Base-by-base conservation (phyloP, 1,284 basidiomycete genomes). In the Ceratobasidium sp. region DNA sequence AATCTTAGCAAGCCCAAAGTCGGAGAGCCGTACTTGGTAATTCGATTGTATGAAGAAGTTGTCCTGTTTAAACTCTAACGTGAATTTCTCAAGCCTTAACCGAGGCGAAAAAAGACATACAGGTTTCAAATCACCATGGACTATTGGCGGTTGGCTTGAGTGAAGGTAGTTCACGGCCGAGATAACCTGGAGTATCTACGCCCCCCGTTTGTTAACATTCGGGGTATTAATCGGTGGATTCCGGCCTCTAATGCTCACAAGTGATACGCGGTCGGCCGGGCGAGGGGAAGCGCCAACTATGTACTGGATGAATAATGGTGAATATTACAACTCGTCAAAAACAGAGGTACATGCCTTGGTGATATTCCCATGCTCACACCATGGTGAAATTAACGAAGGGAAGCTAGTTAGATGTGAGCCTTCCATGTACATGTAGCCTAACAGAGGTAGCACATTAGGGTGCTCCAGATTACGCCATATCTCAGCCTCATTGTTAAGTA, bases 401-500 rank as follows among this genome's bases (percentile, higher is more conserved):
- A 68, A 27, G 3, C 12, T 22, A 6, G 35, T 31, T 32, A n/a
- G 27, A 17, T 47, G 40, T 7, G 56, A 38, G 2, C 34, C 25
- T 29, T 42, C 34, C 12, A 43, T 52, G 5, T n/a, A n/a, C n/a
- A n/a, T n/a, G n/a, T 55, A 31, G 22, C 65, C 65, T 6, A 68
- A 31, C 29, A 68, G 40, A 15, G 40, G 38, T 6, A 68, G n/a
- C 20, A 56, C 20, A 17, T 68, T 68, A 34, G 8, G 47, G 35
- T 68, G 65, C 12, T 68, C 53, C 38, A 68, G 35, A 12, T 35
- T n/a, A 31, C 42, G 53, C 65, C 65, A 68, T 38, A 53, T 68
- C 15, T 27, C 32, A 13, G 53, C 53, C 29, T 68, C 65, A 53
- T 68, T 35, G n/a, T 43, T 52, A 8, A 67, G 20, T 35, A 45